Evolutionary conservation across 2,329 filamentous ascomycete genomes (phyloP).

Genomic region (Colletotrichum simmondsii): DNA sequence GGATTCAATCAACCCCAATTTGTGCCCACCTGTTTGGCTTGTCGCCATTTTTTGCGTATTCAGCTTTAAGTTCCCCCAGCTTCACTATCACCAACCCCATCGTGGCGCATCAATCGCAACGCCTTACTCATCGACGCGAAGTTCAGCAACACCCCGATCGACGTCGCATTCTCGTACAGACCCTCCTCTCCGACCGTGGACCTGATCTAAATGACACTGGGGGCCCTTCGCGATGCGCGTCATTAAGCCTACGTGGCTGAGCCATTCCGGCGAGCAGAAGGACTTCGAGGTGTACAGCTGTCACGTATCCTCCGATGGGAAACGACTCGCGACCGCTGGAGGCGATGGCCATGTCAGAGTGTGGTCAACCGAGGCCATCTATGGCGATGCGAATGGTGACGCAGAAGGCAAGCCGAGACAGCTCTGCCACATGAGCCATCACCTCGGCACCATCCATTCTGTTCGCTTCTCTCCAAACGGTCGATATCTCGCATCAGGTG

Average conservation of each 20-base stretch:
- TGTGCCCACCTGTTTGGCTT: neutral
- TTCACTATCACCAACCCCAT: neutral
- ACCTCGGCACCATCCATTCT: conserved; percentile 96
- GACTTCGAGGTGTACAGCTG: conserved; percentile 99
- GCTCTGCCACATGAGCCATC: conserved; percentile 97
- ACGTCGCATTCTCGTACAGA: neutral
- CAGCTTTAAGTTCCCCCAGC: neutral
- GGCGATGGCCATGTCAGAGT: conserved; percentile 98
- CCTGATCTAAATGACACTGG: conserved; percentile 20
- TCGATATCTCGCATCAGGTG: conserved; percentile 94
- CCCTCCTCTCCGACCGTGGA: neutral
- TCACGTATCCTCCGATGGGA: conserved; percentile 94
- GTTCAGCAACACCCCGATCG: neutral
- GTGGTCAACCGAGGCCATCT: conserved; percentile 96
- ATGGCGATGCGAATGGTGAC: conserved; percentile 62
- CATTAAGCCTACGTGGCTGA: conserved; percentile 96
- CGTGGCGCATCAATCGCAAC: neutral
- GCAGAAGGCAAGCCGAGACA: conserved; percentile 77
- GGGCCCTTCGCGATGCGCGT: conserved; percentile 71
- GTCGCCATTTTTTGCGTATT: neutral
- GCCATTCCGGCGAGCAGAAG: conserved; percentile 96
- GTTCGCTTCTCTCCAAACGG: conserved; percentile 97
- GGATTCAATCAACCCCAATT: conserved; percentile 30
- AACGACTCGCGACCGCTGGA: conserved; percentile 90
- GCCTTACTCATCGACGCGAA: neutral